These are phyloP conservation scores for Citrus reticulata DNA, from an alignment of 345 rosid genomes.

Conservation along the genomic window DNA sequence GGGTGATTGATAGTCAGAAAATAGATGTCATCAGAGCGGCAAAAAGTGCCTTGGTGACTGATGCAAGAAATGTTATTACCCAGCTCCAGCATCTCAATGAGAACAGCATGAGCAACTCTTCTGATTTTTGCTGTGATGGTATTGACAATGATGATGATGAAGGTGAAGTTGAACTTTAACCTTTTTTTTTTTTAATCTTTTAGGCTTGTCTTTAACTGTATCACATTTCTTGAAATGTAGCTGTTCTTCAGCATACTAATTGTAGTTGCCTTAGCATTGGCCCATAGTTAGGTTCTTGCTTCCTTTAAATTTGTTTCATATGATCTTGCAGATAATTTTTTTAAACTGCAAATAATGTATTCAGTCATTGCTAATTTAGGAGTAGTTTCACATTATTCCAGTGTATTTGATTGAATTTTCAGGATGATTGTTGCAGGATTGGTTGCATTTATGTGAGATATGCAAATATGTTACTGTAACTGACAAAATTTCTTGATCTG, in stretches of 20 bases:
- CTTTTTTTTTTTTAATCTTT: neutral
- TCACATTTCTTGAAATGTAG: neutral
- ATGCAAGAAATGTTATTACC: constrained; percentile 58
- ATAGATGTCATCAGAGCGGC: constrained; percentile 48
- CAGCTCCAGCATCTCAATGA: constrained; percentile 47
- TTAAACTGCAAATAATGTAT: neutral
- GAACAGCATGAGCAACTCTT: constrained; percentile 22
- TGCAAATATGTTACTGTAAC: neutral
- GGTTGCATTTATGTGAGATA: neutral
- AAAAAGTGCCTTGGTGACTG: constrained; percentile 44
- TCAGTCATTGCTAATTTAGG: neutral
- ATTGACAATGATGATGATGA: constrained; percentile 31
- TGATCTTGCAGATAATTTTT: neutral
- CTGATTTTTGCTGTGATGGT: constrained; percentile 31
- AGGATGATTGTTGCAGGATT: neutral
- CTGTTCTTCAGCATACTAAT: neutral
- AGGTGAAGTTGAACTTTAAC: constrained; percentile 17
- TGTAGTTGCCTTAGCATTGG: neutral
- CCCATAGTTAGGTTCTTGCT: neutral
- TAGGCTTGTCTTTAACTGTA: neutral
- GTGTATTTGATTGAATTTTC: neutral
- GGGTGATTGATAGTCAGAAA: constrained; percentile 20
- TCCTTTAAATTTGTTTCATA: neutral
- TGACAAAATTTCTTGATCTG: neutral
- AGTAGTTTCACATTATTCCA: neutral